A percentile compares a stretch with the other conserved stretches of the same genome.
Evolutionary conservation across 1,284 basidiomycete species (phyloP).

Genomic region (Pisolithus thermaeus): DNA sequence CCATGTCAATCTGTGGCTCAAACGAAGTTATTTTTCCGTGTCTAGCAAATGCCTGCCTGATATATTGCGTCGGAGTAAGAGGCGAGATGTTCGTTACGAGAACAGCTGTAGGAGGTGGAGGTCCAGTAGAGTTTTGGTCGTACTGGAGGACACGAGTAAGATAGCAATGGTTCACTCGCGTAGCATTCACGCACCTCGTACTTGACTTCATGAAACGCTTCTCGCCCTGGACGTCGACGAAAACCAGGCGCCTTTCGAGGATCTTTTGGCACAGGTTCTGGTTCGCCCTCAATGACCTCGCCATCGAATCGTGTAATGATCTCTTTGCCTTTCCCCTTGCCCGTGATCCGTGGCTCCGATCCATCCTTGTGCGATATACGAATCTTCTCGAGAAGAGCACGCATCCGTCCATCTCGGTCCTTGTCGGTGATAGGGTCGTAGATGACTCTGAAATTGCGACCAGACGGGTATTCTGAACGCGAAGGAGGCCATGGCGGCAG

Average conservation of each 20-base stretch:
- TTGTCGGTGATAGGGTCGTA: constrained; percentile 56
- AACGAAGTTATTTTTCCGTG: constrained; percentile 69
- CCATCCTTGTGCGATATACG: constrained; percentile 34
- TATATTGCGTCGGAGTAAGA: constrained; percentile 59
- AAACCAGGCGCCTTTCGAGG: constrained; percentile 45
- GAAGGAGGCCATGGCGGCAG: constrained; percentile 43
- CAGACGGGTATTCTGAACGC: constrained; percentile 39
- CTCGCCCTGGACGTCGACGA: constrained; percentile 36
- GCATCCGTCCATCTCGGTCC: constrained; percentile 41
- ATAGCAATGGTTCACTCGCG: constrained; percentile 6
- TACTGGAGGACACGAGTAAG: constrained; percentile 41
- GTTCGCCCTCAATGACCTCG: constrained; percentile 46
- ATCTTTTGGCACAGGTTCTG: constrained; percentile 43
- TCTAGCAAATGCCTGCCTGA: constrained; percentile 63
- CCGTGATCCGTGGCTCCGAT: constrained; percentile 44
- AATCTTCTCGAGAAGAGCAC: constrained; percentile 48
- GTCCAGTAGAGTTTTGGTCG: constrained; percentile 70
- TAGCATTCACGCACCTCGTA: constrained; percentile 54
- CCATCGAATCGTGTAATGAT: constrained; percentile 52
- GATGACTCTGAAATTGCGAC: constrained; percentile 51
- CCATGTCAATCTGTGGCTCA: constrained; percentile 77
- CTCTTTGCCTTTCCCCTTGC: constrained; percentile 61
- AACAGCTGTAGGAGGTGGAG: constrained; percentile 72
- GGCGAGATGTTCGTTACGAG: constrained; percentile 72
- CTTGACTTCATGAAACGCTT: constrained; percentile 42